Conservation (phyloP, 371 early-diverging fungal genomes). For the Mucor racemosus region DNA sequence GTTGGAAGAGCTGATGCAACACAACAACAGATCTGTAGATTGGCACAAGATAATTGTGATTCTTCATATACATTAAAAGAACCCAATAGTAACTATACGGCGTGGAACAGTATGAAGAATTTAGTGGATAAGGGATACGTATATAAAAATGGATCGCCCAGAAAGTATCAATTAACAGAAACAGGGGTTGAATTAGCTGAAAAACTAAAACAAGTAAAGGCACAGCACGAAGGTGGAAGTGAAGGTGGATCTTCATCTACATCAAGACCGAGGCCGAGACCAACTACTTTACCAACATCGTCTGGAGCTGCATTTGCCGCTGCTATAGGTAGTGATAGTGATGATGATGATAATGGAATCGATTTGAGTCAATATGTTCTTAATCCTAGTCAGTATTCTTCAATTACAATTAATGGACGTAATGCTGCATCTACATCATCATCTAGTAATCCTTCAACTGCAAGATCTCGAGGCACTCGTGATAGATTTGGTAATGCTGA, state of each 20-base stretch:
- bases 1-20: slow-evolving; percentile 33
- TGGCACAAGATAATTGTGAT: slow-evolving; percentile 69
- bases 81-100: slow-evolving; percentile 64
- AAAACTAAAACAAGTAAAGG: slow-evolving; percentile 35
- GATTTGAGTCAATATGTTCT: slow-evolving; percentile 23
- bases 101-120: slow-evolving; percentile 81
- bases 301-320: slow-evolving; percentile 12
- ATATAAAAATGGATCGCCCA: slow-evolving; percentile 64
- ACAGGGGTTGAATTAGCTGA: slow-evolving; percentile 70
- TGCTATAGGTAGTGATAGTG: neutral
- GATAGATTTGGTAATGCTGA: neutral
- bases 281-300: neutral
- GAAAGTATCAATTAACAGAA: slow-evolving; percentile 74
- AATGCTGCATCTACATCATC: neutral
- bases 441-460: slow-evolving; percentile 1
- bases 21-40: slow-evolving; percentile 63
- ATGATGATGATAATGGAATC: neutral
- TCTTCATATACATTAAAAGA: slow-evolving; percentile 68
- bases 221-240: neutral
- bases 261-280: neutral
- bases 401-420: slow-evolving; percentile 11
- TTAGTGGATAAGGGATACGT: slow-evolving; percentile 73
- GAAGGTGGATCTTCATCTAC: neutral
- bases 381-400: slow-evolving; percentile 16
- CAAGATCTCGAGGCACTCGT: neutral